Conservation (phyloP, 2,329 filamentous ascomycete species). For the Rhinocladiella mackenziei region DNA sequence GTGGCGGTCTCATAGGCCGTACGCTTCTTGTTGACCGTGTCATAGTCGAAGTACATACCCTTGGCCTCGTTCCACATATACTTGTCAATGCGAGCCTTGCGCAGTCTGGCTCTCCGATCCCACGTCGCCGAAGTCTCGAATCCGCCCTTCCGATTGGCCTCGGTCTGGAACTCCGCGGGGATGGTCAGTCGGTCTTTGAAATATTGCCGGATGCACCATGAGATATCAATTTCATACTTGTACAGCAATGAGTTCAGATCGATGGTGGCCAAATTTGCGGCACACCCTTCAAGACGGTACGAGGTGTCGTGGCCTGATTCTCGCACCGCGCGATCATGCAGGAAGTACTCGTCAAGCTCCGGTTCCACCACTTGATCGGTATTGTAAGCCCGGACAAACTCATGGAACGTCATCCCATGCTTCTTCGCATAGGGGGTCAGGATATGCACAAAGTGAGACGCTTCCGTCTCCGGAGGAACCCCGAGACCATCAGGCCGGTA, state of each 20-base stretch:
- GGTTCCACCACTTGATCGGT: constrained; percentile 70
- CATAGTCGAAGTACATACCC: constrained; percentile 98
- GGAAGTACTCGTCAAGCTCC: constrained; percentile 88
- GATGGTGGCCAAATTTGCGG: constrained; percentile 84
- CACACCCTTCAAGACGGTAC: constrained; percentile 84
- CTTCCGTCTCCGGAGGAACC: constrained; percentile 87
- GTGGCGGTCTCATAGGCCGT: constrained; percentile 86
- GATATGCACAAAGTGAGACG: constrained; percentile 79
- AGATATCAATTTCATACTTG: constrained; percentile 96
- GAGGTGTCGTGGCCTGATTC: constrained; percentile 97
- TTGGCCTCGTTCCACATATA: constrained; percentile 88
- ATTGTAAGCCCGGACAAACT: constrained; percentile 90
- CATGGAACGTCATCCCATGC: constrained; percentile 71
- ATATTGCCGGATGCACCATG: constrained; percentile 73
- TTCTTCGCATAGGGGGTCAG: constrained; percentile 79
- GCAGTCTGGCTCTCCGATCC: constrained; percentile 81
- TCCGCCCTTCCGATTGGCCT: constrained; percentile 61
- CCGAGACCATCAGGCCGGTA: constrained; percentile 81
- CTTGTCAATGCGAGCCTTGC: constrained; percentile 83
- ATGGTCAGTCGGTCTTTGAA: constrained; percentile 82
- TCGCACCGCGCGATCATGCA: constrained; percentile 90
- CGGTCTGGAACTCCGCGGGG: constrained; percentile 73
- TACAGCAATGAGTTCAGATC: constrained; percentile 92
- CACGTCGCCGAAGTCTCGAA: constrained; percentile 79
- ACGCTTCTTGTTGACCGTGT: constrained; percentile 76